phyloP scores from a whole-genome alignment of 2,329 filamentous ascomycete species.

The Nemania sp. region DNA sequence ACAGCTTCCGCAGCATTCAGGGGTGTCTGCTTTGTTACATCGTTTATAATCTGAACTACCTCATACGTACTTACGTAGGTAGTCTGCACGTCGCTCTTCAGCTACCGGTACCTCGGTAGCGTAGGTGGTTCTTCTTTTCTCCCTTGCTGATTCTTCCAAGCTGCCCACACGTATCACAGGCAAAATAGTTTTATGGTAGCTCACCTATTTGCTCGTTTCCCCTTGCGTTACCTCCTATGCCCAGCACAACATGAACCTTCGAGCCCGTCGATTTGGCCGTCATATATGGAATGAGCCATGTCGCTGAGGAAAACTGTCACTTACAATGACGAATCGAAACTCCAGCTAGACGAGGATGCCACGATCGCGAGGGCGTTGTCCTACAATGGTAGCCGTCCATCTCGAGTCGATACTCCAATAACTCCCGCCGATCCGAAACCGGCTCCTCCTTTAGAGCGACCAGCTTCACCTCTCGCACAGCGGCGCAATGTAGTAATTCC shows the following conservation, averaged over 20 bases:
- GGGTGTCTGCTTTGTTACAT: conserved; percentile 21
- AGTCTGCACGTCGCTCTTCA: not conserved
- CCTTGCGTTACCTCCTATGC: conserved; percentile 32
- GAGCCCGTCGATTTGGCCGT: conserved; percentile 39
- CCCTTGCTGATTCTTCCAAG: not conserved
- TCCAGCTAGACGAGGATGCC: conserved; percentile 55
- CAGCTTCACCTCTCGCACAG: conserved; percentile 47
- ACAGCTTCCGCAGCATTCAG: conserved; percentile 33
- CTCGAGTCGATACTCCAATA: conserved; percentile 45
- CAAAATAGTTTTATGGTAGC: conserved; percentile 10
- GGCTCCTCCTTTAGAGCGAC: conserved; percentile 30
- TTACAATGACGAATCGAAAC: conserved; percentile 48
- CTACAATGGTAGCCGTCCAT: conserved; percentile 44
- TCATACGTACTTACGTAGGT: no score
- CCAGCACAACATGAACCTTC: conserved; percentile 43
- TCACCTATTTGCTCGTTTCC: not conserved
- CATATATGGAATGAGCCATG: conserved; percentile 49
- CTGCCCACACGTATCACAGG: not conserved
- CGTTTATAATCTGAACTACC: not conserved
- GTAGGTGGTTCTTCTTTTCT: not conserved
- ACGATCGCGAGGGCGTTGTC: conserved; percentile 51
- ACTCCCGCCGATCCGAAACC: conserved; percentile 39
- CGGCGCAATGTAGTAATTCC: conserved; percentile 67
- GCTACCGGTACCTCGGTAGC: not conserved
- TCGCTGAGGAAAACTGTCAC: conserved; percentile 48